Conservation (phyloP, 495 filamentous ascomycete species). For the Amniculicola lignicola region DNA sequence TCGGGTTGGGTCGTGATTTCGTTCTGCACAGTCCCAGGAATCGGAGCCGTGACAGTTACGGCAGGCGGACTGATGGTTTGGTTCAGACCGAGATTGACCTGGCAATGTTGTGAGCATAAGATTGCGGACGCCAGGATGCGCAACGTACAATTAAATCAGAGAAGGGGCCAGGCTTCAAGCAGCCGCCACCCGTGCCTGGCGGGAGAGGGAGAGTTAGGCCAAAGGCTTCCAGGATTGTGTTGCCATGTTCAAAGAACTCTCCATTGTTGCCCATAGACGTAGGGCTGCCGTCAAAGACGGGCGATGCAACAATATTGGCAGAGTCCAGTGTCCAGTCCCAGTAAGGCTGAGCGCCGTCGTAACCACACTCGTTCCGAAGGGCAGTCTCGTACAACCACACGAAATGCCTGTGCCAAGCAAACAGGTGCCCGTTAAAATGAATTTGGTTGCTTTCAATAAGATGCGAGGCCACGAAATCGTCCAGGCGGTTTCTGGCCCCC, state of each 20-base stretch:
- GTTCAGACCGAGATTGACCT: background rate
- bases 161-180: constrained; percentile 4
- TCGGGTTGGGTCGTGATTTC: background rate
- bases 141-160: background rate
- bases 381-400: constrained; percentile 4
- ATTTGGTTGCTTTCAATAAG: background rate
- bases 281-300: background rate
- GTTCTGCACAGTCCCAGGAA: background rate
- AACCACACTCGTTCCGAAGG: constrained; percentile 10
- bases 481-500: background rate
- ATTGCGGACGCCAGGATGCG: background rate
- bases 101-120: background rate
- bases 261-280: constrained; percentile 3
- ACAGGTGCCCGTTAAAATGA: background rate
- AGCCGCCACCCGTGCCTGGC: background rate
- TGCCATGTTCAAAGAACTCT: background rate
- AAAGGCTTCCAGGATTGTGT: background rate
- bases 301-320: background rate
- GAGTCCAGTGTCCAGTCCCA: background rate
- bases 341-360: constrained; percentile 6
- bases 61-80: background rate
- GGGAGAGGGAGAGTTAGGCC: background rate
- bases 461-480: constrained; percentile 2
- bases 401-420: background rate
- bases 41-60: background rate